Conservation (phyloP, 2,329 filamentous ascomycete species). For the Verticillium albo-atrum region DNA sequence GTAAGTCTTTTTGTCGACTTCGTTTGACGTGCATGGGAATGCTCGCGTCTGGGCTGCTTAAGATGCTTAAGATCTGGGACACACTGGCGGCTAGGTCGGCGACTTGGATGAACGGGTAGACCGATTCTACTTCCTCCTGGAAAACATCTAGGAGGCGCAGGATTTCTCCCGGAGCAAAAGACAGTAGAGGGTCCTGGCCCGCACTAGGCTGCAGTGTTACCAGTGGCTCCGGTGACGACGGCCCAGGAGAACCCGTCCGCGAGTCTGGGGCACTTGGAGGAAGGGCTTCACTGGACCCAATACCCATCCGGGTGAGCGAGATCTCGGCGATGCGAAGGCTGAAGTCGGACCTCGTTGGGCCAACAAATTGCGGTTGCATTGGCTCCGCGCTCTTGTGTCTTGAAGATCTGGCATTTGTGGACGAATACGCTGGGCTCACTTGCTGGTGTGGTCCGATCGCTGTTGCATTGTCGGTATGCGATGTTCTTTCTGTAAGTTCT, state of each 20-base stretch:
- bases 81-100: conserved; percentile 18
- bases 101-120: conserved; percentile 28
- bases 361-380: conserved; percentile 29
- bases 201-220: conserved; percentile 9
- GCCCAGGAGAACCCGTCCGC: conserved; percentile 7
- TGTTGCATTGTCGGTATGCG: no score
- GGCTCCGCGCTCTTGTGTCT: conserved; percentile 14
- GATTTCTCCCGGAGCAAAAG: conserved; percentile 17
- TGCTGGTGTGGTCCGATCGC: conserved; percentile 2
- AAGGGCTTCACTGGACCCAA: conserved; percentile 20
- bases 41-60: conserved; percentile 10
- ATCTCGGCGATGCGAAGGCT: conserved; percentile 28
- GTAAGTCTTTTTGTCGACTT: conserved; percentile 19
- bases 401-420: conserved; percentile 1
- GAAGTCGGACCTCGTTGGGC: conserved; percentile 28
- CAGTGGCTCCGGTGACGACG: neutral
- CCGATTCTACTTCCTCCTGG: conserved; percentile 32
- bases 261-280: conserved; percentile 18
- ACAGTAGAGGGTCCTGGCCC: conserved; percentile 4
- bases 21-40: neutral
- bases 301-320: conserved; percentile 29
- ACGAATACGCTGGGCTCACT: conserved; percentile 6
- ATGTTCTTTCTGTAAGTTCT: conserved; percentile 20
- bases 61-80: conserved; percentile 18
- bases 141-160: conserved; percentile 28